Conservation (phyloP, 2,329 filamentous ascomycete genomes). For the Cladophialophora bantiana region DNA sequence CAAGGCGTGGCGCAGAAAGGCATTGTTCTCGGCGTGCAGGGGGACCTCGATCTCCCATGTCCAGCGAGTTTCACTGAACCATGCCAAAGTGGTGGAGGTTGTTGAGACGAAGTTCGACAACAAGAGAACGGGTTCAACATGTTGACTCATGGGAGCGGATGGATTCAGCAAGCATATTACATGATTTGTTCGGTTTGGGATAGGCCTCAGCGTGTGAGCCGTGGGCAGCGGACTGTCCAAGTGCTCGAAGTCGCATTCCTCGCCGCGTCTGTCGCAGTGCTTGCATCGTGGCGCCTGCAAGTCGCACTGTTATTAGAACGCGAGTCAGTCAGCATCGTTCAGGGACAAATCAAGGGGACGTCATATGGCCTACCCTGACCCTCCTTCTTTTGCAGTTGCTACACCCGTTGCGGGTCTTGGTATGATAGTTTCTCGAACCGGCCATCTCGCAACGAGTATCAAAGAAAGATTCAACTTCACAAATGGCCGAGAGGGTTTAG, state of each 20-base stretch:
- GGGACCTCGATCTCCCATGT: conserved; percentile 15
- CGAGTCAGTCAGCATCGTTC: conserved; percentile 4
- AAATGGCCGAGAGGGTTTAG: background rate
- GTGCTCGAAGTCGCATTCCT: conserved; percentile 14
- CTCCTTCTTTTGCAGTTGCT: conserved; percentile 12
- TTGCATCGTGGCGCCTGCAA: conserved; percentile 13
- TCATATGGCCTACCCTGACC: conserved; percentile 7
- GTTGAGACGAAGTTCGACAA: conserved; percentile 10
- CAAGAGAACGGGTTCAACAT: conserved; percentile 3
- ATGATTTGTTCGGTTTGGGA: background rate
- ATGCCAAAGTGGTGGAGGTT: conserved; percentile 8
- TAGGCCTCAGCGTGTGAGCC: background rate
- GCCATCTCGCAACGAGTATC: background rate
- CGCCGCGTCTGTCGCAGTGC: conserved; percentile 13
- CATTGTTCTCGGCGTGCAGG: background rate
- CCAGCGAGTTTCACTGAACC: conserved; percentile 12
- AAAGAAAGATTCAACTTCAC: background rate
- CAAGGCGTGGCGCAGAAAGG: conserved; percentile 14
- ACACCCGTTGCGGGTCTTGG: conserved; percentile 14
- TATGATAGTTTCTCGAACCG: conserved; percentile 15
- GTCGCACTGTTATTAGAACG: conserved; percentile 2
- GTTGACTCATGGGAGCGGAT: background rate
- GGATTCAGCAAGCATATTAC: background rate
- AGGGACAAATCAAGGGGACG: background rate
- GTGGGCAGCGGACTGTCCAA: background rate